A percentile compares a stretch with the other conserved stretches of the same genome.
Evolutionary conservation across 2,329 filamentous ascomycete species (phyloP).

Genomic region (Fusarium subtropicale): DNA sequence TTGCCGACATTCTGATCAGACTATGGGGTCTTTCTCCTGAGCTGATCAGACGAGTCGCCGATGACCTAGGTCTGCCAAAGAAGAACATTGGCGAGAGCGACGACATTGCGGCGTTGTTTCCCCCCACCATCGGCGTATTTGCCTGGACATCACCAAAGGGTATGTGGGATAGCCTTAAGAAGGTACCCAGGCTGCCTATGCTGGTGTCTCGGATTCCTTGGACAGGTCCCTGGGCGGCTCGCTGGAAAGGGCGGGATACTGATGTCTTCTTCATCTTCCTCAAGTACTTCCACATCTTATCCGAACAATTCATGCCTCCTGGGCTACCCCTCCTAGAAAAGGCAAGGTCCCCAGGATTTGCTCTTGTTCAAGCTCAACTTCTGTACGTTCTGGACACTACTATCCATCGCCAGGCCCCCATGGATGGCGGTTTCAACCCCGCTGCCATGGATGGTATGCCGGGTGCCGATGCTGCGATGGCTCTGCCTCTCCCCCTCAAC

Average conservation of each 20-base stretch:
- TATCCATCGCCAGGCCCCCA: conserved; percentile 77
- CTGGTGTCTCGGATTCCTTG: conserved; percentile 80
- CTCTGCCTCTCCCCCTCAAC: conserved; percentile 70
- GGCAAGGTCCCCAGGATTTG: conserved; percentile 78
- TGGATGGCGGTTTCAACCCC: conserved; percentile 59
- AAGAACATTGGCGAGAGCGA: conserved; percentile 68
- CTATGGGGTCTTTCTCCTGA: conserved; percentile 81
- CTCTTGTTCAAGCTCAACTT: conserved; percentile 85
- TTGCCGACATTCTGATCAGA: conserved; percentile 84
- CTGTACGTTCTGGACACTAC: conserved; percentile 84
- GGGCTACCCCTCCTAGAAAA: conserved; percentile 65
- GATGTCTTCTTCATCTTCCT: conserved; percentile 92
- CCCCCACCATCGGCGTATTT: conserved; percentile 69
- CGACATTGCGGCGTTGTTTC: conserved; percentile 76
- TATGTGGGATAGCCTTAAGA: conserved; percentile 69
- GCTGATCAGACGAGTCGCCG: conserved; percentile 76
- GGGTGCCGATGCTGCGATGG: conserved; percentile 73
- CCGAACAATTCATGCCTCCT: conserved; percentile 76
- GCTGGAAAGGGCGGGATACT: conserved; percentile 88
- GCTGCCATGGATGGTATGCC: conserved; percentile 59
- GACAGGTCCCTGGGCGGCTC: conserved; percentile 84
- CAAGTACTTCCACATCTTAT: conserved; percentile 86
- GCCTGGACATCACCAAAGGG: conserved; percentile 66
- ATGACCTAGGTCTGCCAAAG: conserved; percentile 74
- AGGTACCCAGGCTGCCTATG: conserved; percentile 72